phyloP scores from a whole-genome alignment of 2,329 filamentous ascomycete genomes.

The Alternaria gansuensis region DNA sequence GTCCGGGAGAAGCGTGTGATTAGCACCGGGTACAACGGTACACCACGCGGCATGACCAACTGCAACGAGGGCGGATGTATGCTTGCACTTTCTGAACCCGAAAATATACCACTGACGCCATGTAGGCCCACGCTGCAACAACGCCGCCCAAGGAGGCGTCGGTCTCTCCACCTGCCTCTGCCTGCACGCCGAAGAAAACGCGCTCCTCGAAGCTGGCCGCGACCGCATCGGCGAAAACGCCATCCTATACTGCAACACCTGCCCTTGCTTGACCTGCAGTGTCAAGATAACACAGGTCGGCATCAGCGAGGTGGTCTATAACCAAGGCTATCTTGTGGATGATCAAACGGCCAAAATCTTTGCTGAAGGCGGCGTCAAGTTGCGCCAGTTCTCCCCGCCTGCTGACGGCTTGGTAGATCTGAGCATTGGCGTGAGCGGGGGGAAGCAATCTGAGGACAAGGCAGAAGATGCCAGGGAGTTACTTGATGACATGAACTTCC shows the following conservation, averaged over 20 bases:
- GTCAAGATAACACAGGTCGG: constrained; percentile 99
- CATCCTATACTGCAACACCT: constrained; percentile 93
- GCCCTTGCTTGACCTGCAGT: constrained; percentile 95
- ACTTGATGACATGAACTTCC: constrained; percentile 36
- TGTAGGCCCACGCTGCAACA: constrained; percentile 77
- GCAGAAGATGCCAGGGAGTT: constrained; percentile 34
- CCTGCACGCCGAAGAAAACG: constrained; percentile 98
- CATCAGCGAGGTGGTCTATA: constrained; percentile 94
- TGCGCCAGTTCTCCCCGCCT: constrained; percentile 83
- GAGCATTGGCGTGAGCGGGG: constrained; percentile 22
- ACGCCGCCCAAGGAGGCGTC: constrained; percentile 72
- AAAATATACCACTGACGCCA: constrained; percentile 3
- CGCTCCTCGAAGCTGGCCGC: constrained; percentile 89
- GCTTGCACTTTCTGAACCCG: constrained; percentile 17
- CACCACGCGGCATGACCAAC: constrained; percentile 86
- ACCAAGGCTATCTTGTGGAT: constrained; percentile 94
- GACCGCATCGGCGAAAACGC: constrained; percentile 85
- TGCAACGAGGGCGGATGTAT: constrained; percentile 90
- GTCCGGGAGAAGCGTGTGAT: constrained; percentile 87
- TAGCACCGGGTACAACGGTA: constrained; percentile 96
- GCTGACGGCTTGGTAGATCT: constrained; percentile 46
- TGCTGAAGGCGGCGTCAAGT: constrained; percentile 78
- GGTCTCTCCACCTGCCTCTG: constrained; percentile 88
- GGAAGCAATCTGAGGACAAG: constrained; percentile 6
- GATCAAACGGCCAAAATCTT: constrained; percentile 80